phyloP scores from a whole-genome alignment of 331 rosid genomes.

The Ulmus americana region DNA sequence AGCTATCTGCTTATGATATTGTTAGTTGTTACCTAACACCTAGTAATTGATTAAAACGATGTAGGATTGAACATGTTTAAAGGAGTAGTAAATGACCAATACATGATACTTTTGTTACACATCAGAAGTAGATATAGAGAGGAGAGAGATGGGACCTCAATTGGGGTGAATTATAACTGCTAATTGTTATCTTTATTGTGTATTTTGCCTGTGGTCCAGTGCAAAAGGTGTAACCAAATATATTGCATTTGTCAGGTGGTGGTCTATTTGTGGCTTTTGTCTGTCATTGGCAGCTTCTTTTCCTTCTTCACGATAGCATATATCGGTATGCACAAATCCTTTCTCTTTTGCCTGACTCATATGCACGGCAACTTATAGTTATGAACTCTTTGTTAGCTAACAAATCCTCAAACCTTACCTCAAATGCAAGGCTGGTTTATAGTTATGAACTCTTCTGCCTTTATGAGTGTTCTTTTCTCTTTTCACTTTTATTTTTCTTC shows the following conservation, averaged over 20 bases:
- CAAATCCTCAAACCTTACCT: too few relatives aligned
- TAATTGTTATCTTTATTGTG: neutral
- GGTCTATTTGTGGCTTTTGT: slow-evolving; percentile 71
- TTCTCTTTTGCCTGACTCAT: slow-evolving; percentile 13
- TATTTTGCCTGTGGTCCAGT: neutral
- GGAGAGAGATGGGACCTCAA: neutral
- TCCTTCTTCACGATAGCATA: slow-evolving; percentile 77
- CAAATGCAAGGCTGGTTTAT: too few relatives aligned
- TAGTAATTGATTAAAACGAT: too few relatives aligned
- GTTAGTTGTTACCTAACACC: too few relatives aligned
- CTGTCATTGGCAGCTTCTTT: slow-evolving; percentile 66
- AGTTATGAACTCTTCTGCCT: too few relatives aligned
- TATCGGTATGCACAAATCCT: slow-evolving; percentile 45
- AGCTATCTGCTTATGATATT: neutral
- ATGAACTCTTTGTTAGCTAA: too few relatives aligned
- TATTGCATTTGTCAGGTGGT: slow-evolving; percentile 58
- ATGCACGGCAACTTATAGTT: neutral
- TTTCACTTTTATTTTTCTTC: neutral
- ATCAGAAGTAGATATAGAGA: neutral
- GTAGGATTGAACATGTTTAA: too few relatives aligned
- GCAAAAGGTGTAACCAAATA: slow-evolving; percentile 3
- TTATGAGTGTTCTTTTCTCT: neutral
- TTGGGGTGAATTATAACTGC: too few relatives aligned
- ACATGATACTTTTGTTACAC: too few relatives aligned
- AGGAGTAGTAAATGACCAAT: too few relatives aligned